Percentiles rank a stretch among this genome's conserved stretches.
Conservation (phyloP, 345 rosid species). For the Citrus mangshanensis region DNA sequence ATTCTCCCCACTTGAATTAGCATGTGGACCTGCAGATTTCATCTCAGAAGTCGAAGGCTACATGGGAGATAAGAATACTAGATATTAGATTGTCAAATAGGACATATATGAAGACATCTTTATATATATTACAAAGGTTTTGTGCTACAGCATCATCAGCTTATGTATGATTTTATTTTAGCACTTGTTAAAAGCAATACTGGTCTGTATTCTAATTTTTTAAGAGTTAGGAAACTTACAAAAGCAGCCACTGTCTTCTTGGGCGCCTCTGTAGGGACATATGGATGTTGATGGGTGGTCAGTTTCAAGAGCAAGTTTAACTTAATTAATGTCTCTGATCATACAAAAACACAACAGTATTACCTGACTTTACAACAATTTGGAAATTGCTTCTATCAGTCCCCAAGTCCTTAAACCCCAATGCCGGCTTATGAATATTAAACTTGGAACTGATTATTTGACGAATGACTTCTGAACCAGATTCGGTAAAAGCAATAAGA, state of each 20-base stretch:
- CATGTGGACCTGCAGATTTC: not conserved
- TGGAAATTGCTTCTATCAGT: not conserved
- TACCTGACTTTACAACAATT: not conserved
- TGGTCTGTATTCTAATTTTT: not conserved
- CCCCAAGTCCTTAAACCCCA: not conserved
- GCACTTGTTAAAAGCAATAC: not conserved
- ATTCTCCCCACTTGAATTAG: not conserved
- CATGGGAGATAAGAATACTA: not conserved
- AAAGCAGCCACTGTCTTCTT: not conserved
- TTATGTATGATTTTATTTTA: not conserved
- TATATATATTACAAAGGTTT: not conserved
- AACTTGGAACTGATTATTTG: constrained; percentile 24
- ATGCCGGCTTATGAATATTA: not conserved
- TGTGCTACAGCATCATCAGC: not conserved
- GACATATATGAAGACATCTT: not conserved
- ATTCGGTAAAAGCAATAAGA: not conserved
- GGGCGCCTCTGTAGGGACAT: not conserved
- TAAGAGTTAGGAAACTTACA: not conserved
- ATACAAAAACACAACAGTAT: not conserved
- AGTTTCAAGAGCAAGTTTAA: not conserved
- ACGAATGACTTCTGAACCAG: constrained; percentile 16
- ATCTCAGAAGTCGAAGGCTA: not conserved
- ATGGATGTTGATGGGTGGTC: not conserved
- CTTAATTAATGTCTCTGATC: not conserved
- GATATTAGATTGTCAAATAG: not conserved